Conservation (phyloP, 1,284 basidiomycete species). For the Puccinia triticina region DNA sequence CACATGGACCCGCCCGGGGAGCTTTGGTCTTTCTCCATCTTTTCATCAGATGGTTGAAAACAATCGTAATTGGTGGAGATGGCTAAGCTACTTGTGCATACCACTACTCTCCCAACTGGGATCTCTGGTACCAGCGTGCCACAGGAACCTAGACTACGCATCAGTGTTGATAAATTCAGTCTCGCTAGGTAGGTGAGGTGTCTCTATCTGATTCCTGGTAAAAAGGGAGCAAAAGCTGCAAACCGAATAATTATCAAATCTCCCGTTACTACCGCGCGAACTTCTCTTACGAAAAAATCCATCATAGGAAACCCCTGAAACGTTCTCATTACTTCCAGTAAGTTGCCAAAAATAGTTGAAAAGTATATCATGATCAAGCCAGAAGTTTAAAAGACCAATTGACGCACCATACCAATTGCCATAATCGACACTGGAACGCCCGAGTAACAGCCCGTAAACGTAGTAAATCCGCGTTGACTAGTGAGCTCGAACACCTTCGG, state of each 20-base stretch:
- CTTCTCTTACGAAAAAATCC: conserved; percentile 42
- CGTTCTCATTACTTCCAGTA: not conserved
- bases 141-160: conserved; percentile 38
- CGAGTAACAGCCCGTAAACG: conserved; percentile 34
- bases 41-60: conserved; percentile 22
- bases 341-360: not conserved
- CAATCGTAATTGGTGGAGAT: conserved; percentile 47
- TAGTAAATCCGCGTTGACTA: conserved; percentile 46
- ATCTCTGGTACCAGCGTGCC: conserved; percentile 47
- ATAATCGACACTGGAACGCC: conserved; percentile 43
- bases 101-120: conserved; percentile 41
- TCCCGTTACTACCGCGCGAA: conserved; percentile 34
- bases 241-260: conserved; percentile 16
- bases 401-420: conserved; percentile 15
- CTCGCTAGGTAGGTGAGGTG: not conserved
- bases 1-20: not conserved
- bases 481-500: conserved; percentile 27
- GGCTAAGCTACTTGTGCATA: conserved; percentile 37
- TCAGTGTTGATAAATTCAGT: not conserved
- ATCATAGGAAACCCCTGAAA: conserved; percentile 35
- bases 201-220: too few relatives aligned
- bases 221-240: too few relatives aligned
- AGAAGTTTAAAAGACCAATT: not conserved
- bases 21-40: not conserved
- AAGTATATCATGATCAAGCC: not conserved